Conservation (phyloP, 371 early-diverging fungal genomes). For the Sporodiniella umbellata region DNA sequence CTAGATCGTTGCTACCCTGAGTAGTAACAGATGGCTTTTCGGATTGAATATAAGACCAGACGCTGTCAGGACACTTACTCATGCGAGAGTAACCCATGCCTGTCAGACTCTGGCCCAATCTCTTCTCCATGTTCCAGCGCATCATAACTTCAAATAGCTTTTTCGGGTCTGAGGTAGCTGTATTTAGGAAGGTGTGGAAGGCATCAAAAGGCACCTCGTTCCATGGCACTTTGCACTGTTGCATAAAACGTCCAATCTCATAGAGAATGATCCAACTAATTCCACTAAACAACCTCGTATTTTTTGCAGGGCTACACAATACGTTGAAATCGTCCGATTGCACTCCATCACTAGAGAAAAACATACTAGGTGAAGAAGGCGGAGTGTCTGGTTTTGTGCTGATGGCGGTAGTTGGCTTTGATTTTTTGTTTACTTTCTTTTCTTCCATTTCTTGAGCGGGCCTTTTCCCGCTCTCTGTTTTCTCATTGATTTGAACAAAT, state of each 20-base stretch:
- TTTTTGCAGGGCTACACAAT: slow-evolving; percentile 12
- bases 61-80: slow-evolving; percentile 33
- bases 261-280: slow-evolving; percentile 27
- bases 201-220: slow-evolving; percentile 25
- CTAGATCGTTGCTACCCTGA: neutral
- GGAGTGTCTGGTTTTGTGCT: slow-evolving; percentile 2
- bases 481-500: neutral
- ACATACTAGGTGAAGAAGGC: slow-evolving; percentile 15
- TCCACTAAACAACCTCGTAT: slow-evolving; percentile 8
- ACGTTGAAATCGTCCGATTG: neutral
- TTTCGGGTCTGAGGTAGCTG: slow-evolving; percentile 15
- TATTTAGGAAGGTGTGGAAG: slow-evolving; percentile 21
- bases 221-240: slow-evolving; percentile 16
- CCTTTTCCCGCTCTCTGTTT: neutral
- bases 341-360: slow-evolving; percentile 1
- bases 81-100: slow-evolving; percentile 14
- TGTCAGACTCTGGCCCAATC: slow-evolving; percentile 7
- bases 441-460: neutral
- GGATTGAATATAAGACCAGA: slow-evolving; percentile 23
- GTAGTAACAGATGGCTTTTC: neutral
- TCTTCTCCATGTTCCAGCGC: slow-evolving; percentile 27
- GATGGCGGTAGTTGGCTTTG: neutral
- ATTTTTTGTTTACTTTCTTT: neutral
- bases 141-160: slow-evolving; percentile 26
- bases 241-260: slow-evolving; percentile 34